Base-by-base conservation (phyloP, 1,139 yeast genomes). In the Yamadazyma atlantica region DNA sequence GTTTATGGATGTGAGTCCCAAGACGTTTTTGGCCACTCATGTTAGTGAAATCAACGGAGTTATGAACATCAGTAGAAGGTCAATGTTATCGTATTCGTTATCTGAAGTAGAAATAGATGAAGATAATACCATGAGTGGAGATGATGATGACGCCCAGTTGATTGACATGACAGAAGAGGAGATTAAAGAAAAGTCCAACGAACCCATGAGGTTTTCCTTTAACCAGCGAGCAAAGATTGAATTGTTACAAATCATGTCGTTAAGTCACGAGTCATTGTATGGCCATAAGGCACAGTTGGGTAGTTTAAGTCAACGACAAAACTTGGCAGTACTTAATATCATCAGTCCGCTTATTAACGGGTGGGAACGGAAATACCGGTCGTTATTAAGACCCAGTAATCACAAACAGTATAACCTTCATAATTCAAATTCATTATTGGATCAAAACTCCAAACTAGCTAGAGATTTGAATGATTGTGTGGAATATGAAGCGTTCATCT, bases 181-280 rank as follows among this genome's bases (percentile, higher is more conserved):
- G 17, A 50, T 67, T 29, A 64, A 63, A 36, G 49, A 54, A 19
- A 43, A 61, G 14, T 55, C 69, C 1, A 58, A 58, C 33, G 51
- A 54, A 35, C 52, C 51, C 1, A 48, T 71, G 14, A 56, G 52
- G 38, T 85, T 87, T 49, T 75, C 88, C 0, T 58, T 61, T n/a
- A 64, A 70, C 16, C 95, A 88, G 53, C 75, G 76, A 53, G 96
- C 96, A 2, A 85, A 84, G 47, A 70, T 89, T 29, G 96, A 86
- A 51, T 63, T 89, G 33, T 62, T 88, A 31, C 87, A 85, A 55
- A 85, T 89, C 43, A 79, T 85, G 68, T 78, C 92, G 0, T 66
- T 89, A 37, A 94, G 95, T 23, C 89, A 87, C 57, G 95, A 88
- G 52, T 80, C 92, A 1, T 66, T 90, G 16, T 89, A 89, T 57